Base-by-base conservation (phyloP, 2,329 filamentous ascomycete species). In the Grosmannia huntii region DNA sequence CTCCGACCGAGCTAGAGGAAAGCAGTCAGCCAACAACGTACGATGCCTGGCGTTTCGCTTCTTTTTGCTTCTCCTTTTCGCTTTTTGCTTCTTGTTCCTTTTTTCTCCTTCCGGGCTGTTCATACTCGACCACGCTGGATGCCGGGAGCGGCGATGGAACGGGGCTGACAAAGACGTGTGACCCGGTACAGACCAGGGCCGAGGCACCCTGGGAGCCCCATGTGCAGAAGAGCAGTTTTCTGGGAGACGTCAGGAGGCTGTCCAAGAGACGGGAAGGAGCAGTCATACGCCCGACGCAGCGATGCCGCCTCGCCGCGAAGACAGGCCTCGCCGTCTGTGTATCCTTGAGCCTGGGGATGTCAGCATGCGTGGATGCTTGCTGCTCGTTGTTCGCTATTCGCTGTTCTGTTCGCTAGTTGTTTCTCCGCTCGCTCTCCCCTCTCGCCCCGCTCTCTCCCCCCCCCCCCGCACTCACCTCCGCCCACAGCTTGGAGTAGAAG, bases 401-500 rank as follows among this genome's bases (percentile, higher is more conserved):
- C n/a, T n/a, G n/a, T n/a, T n/a, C n/a, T n/a, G n/a, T n/a, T n/a
- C n/a, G n/a, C n/a, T n/a, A n/a, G n/a, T n/a, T n/a, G n/a, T n/a
- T n/a, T n/a, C n/a, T n/a, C n/a, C n/a, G 41, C 16, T 50, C 48
- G 23, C 25, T 23, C 25, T 33, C 16, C 68, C 71, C 33, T 70
- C 72, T 23, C 5, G 44, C 4, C 4, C 2, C 4, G n/a, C n/a
- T 48, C 44, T 21, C 7, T 9, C 25, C 12, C 11, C 12, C 16
- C 38, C 38, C 38, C 4, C 38, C 16, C 16, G 38, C 38, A 19
- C 41, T 70, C 70, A 85, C 84, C 73, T 84, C 78, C 60, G 86
- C 86, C 86, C 86, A 90, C 55, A 75, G 76, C 64, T 78, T 80
- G 14, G 86, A 87, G 70, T 85, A 89, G 68, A 89, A 88, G n/a